phyloP scores from a whole-genome alignment of 192 early-diverging fungal species.

The Mortierella claussenii region DNA sequence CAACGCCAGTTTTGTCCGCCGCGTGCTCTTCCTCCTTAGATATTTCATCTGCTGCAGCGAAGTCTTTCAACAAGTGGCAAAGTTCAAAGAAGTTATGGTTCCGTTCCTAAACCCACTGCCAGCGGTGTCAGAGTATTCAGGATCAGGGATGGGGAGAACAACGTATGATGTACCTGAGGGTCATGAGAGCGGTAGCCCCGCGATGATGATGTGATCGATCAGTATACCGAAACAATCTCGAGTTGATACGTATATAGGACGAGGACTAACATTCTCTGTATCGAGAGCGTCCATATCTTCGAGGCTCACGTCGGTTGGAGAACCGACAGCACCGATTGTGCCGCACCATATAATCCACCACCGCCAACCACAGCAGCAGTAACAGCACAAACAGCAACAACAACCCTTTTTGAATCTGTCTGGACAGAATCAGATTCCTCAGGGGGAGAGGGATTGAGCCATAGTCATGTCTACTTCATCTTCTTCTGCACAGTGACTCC shows the following conservation, averaged over 20 bases:
- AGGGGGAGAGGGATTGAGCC: constrained; percentile 9
- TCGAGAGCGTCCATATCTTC: constrained; percentile 28
- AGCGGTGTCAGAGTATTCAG: too few species aligned
- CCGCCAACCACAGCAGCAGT: too few species aligned
- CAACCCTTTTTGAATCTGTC: too few species aligned
- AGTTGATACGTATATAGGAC: constrained; percentile 29
- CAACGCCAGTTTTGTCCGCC: constrained; percentile 57
- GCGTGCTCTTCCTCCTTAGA: constrained; percentile 61
- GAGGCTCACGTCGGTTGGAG: constrained; percentile 28
- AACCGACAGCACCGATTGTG: constrained; percentile 29
- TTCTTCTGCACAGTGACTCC: constrained; percentile 17
- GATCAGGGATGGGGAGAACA: too few species aligned
- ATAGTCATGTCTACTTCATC: constrained; percentile 16
- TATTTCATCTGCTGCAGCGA: constrained; percentile 71
- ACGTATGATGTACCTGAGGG: constrained; percentile 36
- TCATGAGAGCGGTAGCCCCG: constrained; percentile 47
- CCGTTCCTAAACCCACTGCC: constrained; percentile 31
- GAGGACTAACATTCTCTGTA: constrained; percentile 25
- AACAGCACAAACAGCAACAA: too few species aligned
- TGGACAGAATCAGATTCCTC: too few species aligned
- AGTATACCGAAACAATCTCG: constrained; percentile 48
- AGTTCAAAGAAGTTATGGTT: constrained; percentile 39
- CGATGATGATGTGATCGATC: constrained; percentile 44
- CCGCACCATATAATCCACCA: constrained; percentile 9
- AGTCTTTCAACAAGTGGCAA: constrained; percentile 58